Percentiles rank a stretch among this genome's conserved stretches.
Conservation (phyloP, 441 rosid species). For the Adansonia rubrostipa region DNA sequence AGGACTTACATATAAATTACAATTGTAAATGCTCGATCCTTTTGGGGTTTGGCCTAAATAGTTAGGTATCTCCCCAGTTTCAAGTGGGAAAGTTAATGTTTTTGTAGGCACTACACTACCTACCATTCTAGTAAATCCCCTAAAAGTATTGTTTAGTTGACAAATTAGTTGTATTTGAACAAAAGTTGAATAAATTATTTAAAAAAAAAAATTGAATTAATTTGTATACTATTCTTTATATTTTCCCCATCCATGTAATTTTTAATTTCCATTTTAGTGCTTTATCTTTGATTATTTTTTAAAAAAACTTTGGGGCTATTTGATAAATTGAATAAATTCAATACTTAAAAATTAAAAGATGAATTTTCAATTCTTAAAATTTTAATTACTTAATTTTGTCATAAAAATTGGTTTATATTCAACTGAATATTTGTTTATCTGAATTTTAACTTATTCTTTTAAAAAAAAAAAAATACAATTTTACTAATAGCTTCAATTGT, state of each 20-base stretch:
- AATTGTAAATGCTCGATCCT: not conserved
- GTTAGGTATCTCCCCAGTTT: not conserved
- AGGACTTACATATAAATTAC: not conserved
- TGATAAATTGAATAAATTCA: not conserved
- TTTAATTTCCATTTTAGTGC: not conserved
- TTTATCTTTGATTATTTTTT: not conserved
- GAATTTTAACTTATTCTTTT: no score
- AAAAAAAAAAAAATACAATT: no score
- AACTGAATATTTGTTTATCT: no score
- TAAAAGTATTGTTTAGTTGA: not conserved
- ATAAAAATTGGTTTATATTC: no score
- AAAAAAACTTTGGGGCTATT: not conserved
- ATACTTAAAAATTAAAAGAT: no score
- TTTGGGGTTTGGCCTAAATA: not conserved
- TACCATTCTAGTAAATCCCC: not conserved
- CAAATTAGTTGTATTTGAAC: not conserved
- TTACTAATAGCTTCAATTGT: no score
- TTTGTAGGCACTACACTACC: not conserved
- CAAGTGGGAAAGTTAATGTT: not conserved
- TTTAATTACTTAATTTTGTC: no score
- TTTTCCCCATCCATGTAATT: not conserved
- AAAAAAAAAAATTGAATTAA: not conserved
- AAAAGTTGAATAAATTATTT: not conserved
- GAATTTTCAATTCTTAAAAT: no score
- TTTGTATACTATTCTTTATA: not conserved